phyloP scores from a whole-genome alignment of 2,329 filamentous ascomycete species.

The Nigrograna mackinnonii region DNA sequence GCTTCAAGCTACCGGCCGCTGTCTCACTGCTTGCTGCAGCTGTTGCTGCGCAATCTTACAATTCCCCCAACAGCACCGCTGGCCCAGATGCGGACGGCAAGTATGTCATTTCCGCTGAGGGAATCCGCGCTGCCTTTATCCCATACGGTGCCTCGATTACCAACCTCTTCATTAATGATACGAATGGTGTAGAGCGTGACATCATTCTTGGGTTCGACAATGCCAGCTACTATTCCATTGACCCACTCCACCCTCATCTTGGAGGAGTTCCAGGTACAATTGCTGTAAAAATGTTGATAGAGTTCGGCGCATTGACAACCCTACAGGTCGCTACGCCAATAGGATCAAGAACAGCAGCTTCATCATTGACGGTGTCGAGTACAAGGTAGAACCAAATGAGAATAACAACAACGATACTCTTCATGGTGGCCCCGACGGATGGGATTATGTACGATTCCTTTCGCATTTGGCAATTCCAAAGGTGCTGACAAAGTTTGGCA shows the following conservation, averaged over 20 bases:
- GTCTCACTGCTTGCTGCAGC: slow-evolving; percentile 27
- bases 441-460: slow-evolving; percentile 61
- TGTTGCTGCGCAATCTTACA: slow-evolving; percentile 25
- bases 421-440: slow-evolving; percentile 71
- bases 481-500: slow-evolving; percentile 17
- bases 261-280: slow-evolving; percentile 67
- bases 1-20: slow-evolving; percentile 20
- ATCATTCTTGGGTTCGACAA: slow-evolving; percentile 78
- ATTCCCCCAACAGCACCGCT: slow-evolving; percentile 18
- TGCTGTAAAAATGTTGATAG: not conserved
- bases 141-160: slow-evolving; percentile 75
- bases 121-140: slow-evolving; percentile 71
- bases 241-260: slow-evolving; percentile 70
- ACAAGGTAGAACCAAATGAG: slow-evolving; percentile 65
- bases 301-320: slow-evolving; percentile 5
- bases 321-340: slow-evolving; percentile 69
- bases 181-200: slow-evolving; percentile 69
- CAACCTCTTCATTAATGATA: slow-evolving; percentile 72
- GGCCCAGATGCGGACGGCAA: slow-evolving; percentile 55
- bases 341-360: slow-evolving; percentile 79
- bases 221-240: slow-evolving; percentile 68
- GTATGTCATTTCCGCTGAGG: slow-evolving; percentile 71
- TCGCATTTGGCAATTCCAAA: not conserved
- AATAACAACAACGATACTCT: slow-evolving; percentile 61
- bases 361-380: slow-evolving; percentile 65